A percentile compares a stretch with the other conserved stretches of the same genome.
These are phyloP conservation scores for Gnomoniopsis sp. DNA, from an alignment of 2,329 filamentous ascomycete genomes.

Conservation along the genomic window DNA sequence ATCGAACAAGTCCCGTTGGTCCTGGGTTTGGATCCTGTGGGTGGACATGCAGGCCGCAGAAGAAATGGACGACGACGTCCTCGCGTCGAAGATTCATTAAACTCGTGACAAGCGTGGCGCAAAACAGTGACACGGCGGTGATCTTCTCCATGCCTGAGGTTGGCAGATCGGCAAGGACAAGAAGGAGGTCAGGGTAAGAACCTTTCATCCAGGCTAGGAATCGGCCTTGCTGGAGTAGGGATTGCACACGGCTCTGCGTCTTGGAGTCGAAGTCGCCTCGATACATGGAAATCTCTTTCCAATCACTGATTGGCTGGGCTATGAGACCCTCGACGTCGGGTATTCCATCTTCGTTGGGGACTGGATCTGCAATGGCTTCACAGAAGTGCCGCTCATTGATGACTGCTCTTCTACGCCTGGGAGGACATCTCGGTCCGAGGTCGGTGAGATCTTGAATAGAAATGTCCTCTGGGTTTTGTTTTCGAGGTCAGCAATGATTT, in stretches of 20 bases:
- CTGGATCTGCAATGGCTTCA: neutral
- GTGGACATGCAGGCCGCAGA: conserved; percentile 3
- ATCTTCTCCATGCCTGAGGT: neutral
- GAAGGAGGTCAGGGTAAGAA: neutral
- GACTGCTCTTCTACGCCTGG: neutral
- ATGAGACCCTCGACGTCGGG: neutral
- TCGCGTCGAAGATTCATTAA: neutral
- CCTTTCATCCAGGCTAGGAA: conserved; percentile 4
- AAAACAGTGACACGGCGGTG: neutral
- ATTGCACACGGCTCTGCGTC: neutral
- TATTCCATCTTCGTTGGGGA: neutral
- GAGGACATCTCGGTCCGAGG: neutral
- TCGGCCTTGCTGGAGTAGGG: neutral
- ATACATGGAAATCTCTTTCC: neutral
- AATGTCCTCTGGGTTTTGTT: neutral
- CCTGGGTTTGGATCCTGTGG: neutral
- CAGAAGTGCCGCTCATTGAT: neutral
- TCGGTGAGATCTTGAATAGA: neutral
- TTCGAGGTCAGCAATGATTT: too few species aligned
- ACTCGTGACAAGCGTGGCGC: neutral
- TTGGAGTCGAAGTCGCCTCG: neutral
- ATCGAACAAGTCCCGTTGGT: neutral
- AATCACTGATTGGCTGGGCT: neutral
- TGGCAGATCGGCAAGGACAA: conserved; percentile 1
- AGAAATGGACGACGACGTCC: conserved; percentile 3